A percentile compares a stretch with the other conserved stretches of the same genome.
Conservation (phyloP, 1,284 basidiomycete genomes). For the Naganishia liquefaciens region DNA sequence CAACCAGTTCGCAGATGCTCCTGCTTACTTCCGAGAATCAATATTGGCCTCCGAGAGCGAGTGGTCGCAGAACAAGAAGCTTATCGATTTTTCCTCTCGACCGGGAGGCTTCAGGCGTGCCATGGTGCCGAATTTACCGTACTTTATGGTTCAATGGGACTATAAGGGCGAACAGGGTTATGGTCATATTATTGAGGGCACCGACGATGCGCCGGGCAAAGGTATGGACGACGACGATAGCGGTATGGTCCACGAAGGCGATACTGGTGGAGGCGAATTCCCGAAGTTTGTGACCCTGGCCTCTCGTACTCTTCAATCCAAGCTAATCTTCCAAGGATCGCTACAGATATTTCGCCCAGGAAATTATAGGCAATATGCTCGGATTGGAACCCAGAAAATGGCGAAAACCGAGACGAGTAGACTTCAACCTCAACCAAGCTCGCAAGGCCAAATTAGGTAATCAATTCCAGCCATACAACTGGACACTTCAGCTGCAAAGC, state of each 20-base stretch:
- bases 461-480: conserved; percentile 54
- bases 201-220: conserved; percentile 61
- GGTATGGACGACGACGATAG: conserved; percentile 66
- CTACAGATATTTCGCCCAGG: conserved; percentile 83
- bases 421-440: conserved; percentile 68
- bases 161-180: conserved; percentile 95
- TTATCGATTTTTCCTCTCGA: conserved; percentile 86
- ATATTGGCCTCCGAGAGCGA: conserved; percentile 88
- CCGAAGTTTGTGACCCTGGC: conserved; percentile 63
- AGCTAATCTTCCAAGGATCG: background rate
- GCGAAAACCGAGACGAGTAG: conserved; percentile 74
- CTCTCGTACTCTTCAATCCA: background rate
- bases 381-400: conserved; percentile 85
- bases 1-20: conserved; percentile 77
- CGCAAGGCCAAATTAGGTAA: conserved; percentile 60
- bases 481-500: conserved; percentile 46
- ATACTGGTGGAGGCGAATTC: conserved; percentile 83
- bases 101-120: conserved; percentile 86
- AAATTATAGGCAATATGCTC: conserved; percentile 89
- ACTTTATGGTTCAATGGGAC: conserved; percentile 98
- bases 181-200: conserved; percentile 93
- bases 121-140: conserved; percentile 94
- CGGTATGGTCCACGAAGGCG: conserved; percentile 72
- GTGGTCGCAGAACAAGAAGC: conserved; percentile 95
- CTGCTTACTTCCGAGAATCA: conserved; percentile 94